Conservation (phyloP, 2,329 filamentous ascomycete species). For the Aureobasidium mangrovei region DNA sequence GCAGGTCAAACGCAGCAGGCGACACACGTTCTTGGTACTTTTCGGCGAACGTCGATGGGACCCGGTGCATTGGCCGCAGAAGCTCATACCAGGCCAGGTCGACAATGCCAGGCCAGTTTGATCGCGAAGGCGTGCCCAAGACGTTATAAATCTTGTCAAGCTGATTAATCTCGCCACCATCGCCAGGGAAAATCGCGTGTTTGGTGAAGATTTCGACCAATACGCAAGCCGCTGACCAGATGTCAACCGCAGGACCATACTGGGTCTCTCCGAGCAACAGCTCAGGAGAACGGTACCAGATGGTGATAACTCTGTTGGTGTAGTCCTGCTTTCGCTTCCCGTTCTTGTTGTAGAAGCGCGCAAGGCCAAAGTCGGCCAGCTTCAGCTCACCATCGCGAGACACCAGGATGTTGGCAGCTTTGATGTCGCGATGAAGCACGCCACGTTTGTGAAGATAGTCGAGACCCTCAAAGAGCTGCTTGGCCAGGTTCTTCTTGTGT, state of each 20-base stretch:
- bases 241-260: conserved; percentile 82
- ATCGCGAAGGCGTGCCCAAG: conserved; percentile 75
- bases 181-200: conserved; percentile 88
- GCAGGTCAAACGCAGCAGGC: conserved; percentile 71
- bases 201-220: conserved; percentile 94
- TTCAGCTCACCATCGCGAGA: conserved; percentile 84
- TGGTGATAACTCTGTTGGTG: conserved; percentile 96
- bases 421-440: conserved; percentile 96
- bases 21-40: conserved; percentile 72
- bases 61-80: conserved; percentile 66
- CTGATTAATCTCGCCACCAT: conserved; percentile 91
- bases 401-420: conserved; percentile 93
- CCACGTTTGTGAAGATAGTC: conserved; percentile 88
- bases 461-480: conserved; percentile 86
- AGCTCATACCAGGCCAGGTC: conserved; percentile 98
- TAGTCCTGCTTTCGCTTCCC: conserved; percentile 76
- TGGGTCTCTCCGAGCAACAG: conserved; percentile 83
- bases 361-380: conserved; percentile 90
- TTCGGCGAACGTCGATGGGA: conserved; percentile 68
- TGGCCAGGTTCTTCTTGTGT: conserved; percentile 88
- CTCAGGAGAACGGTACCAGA: conserved; percentile 93
- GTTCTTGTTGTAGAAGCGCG: conserved; percentile 84
- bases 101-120: conserved; percentile 81
- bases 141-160: conserved; percentile 94
- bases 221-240: conserved; percentile 96